These are phyloP conservation scores for Linderina pennispora DNA, from an alignment of 192 early-diverging fungal genomes.

Conservation along the genomic window DNA sequence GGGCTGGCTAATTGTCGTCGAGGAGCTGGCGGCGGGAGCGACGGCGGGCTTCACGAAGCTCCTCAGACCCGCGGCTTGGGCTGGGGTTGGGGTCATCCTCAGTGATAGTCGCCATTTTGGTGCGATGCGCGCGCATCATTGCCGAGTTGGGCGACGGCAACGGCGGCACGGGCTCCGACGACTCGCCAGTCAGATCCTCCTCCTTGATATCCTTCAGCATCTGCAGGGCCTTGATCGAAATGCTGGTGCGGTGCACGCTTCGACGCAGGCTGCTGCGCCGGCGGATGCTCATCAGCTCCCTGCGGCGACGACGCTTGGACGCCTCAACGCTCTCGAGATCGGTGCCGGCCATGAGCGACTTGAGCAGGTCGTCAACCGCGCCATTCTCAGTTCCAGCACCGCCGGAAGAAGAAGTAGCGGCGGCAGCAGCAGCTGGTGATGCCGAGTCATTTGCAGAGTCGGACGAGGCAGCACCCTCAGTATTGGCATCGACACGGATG, in stretches of 20 bases:
- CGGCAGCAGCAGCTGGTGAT: not conserved
- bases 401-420: not conserved
- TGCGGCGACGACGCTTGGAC: constrained; percentile 35
- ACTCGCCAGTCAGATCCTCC: constrained; percentile 1
- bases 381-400: constrained; percentile 56
- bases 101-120: constrained; percentile 29
- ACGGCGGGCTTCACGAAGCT: constrained; percentile 29
- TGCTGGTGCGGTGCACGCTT: constrained; percentile 45
- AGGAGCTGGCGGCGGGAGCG: constrained; percentile 12
- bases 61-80: constrained; percentile 10
- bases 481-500: constrained; percentile 13
- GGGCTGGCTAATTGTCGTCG: too few species aligned
- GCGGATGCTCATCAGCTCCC: constrained; percentile 46
- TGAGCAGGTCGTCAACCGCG: constrained; percentile 71
- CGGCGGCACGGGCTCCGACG: constrained; percentile 10
- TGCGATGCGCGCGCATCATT: constrained; percentile 1
- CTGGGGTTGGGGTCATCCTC: constrained; percentile 20
- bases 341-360: constrained; percentile 62
- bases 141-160: constrained; percentile 7
- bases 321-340: constrained; percentile 54
- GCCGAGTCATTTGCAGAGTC: not conserved
- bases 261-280: constrained; percentile 47
- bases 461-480: not conserved
- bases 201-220: constrained; percentile 50
- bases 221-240: constrained; percentile 47